Base-by-base conservation (phyloP, 2,329 filamentous ascomycete genomes). In the Juglanconis oblonga region DNA sequence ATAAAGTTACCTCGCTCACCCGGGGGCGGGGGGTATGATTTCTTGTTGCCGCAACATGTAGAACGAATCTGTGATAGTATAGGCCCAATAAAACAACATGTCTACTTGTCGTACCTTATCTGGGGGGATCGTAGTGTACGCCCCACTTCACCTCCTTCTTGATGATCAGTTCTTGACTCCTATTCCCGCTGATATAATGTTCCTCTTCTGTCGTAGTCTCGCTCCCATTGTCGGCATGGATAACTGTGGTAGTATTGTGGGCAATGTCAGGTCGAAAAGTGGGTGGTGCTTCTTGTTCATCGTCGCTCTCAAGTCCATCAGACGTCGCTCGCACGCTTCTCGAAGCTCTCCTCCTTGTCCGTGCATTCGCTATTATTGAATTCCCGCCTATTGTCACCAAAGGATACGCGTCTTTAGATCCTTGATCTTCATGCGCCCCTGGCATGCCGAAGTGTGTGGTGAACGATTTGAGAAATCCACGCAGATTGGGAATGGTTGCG, bases 401-500 rank as follows among this genome's bases (percentile, higher is more conserved):
- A 14, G 38, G 38, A 14, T 42, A 42, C 14, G 10, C 38, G 10
- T 42, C 38, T 42, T 14, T 42, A 13, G 11, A 14, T 13, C 5
- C 4, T 10, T 8, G 38, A 11, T 5, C 14, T 42, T 7, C 6
- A 42, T 10, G 38, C 9, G 38, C 38, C 38, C 4, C 10, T 42
- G 38, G 38, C 38, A 42, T 42, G 14, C 44, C 44, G 17, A 45
- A 29, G 44, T 8, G 8, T n/a, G 14, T 17, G 24, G 49, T 32
- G 42, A 67, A 64, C 10, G 64, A 64, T 50, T 61, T 64, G 29
- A 67, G 51, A 33, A 67, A 66, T 7, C 61, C 62, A 13, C 62
- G 65, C n/a, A 65, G 42, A 51, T 67, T 67, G 14, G 65, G 66
- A 3, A 67, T 55, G 33, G 64, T 66, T 10, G 66, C 64, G 3